phyloP scores from a whole-genome alignment of 2,329 filamentous ascomycete genomes.

The Cladosporium velox region DNA sequence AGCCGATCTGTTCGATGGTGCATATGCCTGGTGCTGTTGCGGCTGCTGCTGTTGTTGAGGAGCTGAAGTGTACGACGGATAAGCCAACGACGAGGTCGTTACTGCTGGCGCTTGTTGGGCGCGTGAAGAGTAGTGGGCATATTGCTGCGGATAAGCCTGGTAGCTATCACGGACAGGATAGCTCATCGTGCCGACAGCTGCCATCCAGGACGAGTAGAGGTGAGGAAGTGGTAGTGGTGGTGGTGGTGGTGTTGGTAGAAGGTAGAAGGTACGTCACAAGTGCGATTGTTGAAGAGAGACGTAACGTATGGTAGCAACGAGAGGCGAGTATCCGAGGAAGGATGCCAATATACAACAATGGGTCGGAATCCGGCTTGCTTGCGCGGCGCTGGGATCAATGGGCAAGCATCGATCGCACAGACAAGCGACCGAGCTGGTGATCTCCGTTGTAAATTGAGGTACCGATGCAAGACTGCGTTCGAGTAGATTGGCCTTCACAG shows the following conservation, averaged over 20 bases:
- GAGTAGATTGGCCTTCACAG: slow-evolving; percentile 20
- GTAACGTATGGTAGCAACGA: slow-evolving; percentile 21
- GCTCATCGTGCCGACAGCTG: slow-evolving; percentile 35
- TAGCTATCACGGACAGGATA: slow-evolving; percentile 33
- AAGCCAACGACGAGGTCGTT: slow-evolving; percentile 26
- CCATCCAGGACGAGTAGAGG: slow-evolving; percentile 28
- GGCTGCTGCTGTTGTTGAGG: slow-evolving; percentile 16
- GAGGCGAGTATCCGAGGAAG: slow-evolving; percentile 16
- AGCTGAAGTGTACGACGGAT: slow-evolving; percentile 27
- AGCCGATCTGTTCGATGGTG: slow-evolving; percentile 25
- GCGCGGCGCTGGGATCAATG: slow-evolving; percentile 20
- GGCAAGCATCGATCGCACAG: slow-evolving; percentile 16
- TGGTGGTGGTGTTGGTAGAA: background rate
- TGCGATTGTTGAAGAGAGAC: slow-evolving; percentile 17
- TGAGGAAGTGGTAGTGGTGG: background rate
- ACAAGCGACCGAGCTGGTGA: slow-evolving; percentile 18
- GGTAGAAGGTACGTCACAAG: slow-evolving; percentile 7
- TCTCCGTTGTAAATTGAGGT: slow-evolving; percentile 21
- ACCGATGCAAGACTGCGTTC: slow-evolving; percentile 18
- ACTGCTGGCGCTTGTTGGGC: slow-evolving; percentile 27
- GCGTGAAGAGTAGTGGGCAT: slow-evolving; percentile 32
- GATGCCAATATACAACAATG: slow-evolving; percentile 14
- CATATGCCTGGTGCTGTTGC: slow-evolving; percentile 19
- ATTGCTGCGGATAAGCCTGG: slow-evolving; percentile 33
- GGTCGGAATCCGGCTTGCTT: slow-evolving; percentile 14